These are phyloP conservation scores for Candida argentea DNA, from an alignment of 805 yeast species.

Conservation along the genomic window DNA sequence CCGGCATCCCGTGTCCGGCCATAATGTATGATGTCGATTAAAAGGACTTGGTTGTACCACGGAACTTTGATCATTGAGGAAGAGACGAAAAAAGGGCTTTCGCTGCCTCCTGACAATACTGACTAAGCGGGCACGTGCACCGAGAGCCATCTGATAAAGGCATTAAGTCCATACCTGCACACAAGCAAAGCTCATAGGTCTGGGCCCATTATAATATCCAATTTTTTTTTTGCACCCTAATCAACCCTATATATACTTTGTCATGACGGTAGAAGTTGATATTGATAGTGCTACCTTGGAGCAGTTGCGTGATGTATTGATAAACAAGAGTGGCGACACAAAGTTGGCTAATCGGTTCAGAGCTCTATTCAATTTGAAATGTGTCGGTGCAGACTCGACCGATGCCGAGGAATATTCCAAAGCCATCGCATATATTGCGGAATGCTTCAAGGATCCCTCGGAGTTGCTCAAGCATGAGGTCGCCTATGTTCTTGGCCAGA, in stretches of 20 bases:
- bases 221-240: no score
- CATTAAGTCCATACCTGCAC: no score
- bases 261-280: conserved; percentile 25
- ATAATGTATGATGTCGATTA: conserved; percentile 3
- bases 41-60: background rate
- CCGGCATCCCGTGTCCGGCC: conserved; percentile 48
- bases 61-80: background rate
- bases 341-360: conserved; percentile 84
- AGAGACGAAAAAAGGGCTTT: background rate
- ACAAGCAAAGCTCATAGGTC: no score
- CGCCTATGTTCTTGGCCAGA: conserved; percentile 95
- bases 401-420: conserved; percentile 42
- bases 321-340: conserved; percentile 55
- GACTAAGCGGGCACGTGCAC: no score
- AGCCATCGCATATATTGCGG: conserved; percentile 78
- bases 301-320: conserved; percentile 59
- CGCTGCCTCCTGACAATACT: no score
- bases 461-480: conserved; percentile 95
- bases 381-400: conserved; percentile 67
- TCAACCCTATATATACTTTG: no score
- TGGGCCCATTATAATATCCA: no score
- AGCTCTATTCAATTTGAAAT: conserved; percentile 85
- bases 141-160: no score
- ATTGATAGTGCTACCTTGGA: conserved; percentile 41
- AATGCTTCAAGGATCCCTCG: conserved; percentile 68